Evolutionary conservation across 2,329 filamentous ascomycete species (phyloP), one percentile per base, ranked within the genome.

Genomic region (Claviceps africana): DNA sequence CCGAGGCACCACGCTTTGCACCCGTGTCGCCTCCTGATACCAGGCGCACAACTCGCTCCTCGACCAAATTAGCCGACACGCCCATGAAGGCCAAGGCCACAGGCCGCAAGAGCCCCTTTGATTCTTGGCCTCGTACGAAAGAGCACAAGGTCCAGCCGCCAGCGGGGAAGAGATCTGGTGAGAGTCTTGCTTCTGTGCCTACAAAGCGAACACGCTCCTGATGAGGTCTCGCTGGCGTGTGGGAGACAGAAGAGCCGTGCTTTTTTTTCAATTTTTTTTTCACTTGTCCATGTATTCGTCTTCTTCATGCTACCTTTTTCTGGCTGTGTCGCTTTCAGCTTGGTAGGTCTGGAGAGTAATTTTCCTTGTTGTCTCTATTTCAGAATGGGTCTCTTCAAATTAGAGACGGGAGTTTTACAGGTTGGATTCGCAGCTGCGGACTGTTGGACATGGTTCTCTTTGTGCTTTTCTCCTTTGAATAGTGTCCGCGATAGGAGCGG

Each of bases 71-170:
- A 51, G 58, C 62, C 31, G 67, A 69, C 11, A 71, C 71, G 9
- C 71, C 75, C 1, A 59, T 70, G 56, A 75, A 71, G 58, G 54
- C 58, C 54, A 75, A 71, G 58, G 54, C 58, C 54, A 63, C 63
- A 54, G 60, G 60, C 45, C 61, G 69, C 57, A 70, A 69, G 53
- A 82, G 77, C 59, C 80, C 79, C 2, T 88, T 88, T 59, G 81
- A 85, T 59, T 73, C 73, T 40, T 88, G 83, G 83, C 77, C 72
- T 56, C 79, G 82, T 53, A 79, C 78, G 59, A 88, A 88, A 72
- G 69, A 65, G 56, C 66, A 58, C 65, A 55, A 69, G 70, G 55
- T 71, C 63, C 55, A 77, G 73, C 67, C 70, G 70, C 60, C 68
- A 28, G 61, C 66, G 25, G 56, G 65, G 48, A 77, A 77, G 63